Conservation (phyloP, 352 stramenopile species). For the Pythium myriotylum region DNA sequence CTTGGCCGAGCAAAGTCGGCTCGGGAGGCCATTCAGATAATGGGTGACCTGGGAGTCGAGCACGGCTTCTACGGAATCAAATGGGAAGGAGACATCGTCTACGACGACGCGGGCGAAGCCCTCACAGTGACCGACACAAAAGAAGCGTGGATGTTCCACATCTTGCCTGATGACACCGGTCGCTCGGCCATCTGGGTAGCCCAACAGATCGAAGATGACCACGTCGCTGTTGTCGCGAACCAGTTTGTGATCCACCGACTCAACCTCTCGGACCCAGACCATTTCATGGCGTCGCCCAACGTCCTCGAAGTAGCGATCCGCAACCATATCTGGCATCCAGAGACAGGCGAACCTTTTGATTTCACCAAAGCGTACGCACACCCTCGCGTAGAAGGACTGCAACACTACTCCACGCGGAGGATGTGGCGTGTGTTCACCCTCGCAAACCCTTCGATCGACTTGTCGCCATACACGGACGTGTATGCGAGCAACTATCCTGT, state of each 20-base stretch:
- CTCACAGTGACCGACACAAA: slow-evolving; percentile 90
- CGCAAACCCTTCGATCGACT: slow-evolving; percentile 61
- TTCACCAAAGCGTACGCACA: slow-evolving; percentile 88
- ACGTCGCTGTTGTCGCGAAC: slow-evolving; percentile 90
- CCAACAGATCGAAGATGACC: slow-evolving; percentile 88
- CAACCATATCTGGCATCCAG: slow-evolving; percentile 73
- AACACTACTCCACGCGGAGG: slow-evolving; percentile 89
- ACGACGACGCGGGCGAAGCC: slow-evolving; percentile 86
- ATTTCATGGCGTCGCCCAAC: slow-evolving; percentile 91
- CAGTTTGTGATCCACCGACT: slow-evolving; percentile 94
- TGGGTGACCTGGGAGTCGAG: slow-evolving; percentile 91
- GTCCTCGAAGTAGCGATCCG: slow-evolving; percentile 85
- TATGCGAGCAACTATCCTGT: slow-evolving; percentile 88
- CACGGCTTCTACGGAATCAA: slow-evolving; percentile 94
- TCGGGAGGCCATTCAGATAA: slow-evolving; percentile 84
- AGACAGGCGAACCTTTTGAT: slow-evolving; percentile 73
- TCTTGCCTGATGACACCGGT: slow-evolving; percentile 92
- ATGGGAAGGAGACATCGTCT: slow-evolving; percentile 68
- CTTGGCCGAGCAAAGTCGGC: slow-evolving; percentile 85
- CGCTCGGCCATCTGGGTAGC: slow-evolving; percentile 92
- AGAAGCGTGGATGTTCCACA: slow-evolving; percentile 96
- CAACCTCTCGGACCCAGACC: slow-evolving; percentile 66
- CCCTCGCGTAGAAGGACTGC: slow-evolving; percentile 50
- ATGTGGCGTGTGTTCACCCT: slow-evolving; percentile 91
- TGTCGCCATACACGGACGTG: slow-evolving; percentile 77